Conservation (phyloP, 495 filamentous ascomycete species). For the Haplographium delicatum region DNA sequence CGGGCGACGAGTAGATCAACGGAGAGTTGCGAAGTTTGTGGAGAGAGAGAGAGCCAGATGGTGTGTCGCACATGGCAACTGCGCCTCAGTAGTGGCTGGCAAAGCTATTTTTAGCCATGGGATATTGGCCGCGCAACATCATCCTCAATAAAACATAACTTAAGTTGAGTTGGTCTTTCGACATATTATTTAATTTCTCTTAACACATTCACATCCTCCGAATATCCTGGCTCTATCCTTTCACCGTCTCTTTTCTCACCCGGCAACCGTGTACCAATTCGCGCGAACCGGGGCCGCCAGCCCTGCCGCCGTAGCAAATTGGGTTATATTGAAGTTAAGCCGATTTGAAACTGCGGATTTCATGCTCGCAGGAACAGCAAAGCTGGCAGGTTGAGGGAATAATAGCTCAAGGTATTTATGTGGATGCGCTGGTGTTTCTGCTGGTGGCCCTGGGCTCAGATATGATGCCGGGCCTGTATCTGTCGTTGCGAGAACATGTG, state of each 20-base stretch:
- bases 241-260: not conserved
- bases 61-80: too few species aligned
- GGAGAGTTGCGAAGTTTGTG: too few species aligned
- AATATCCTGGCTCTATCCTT: too few species aligned
- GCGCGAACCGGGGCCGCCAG: constrained; percentile 34
- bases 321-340: constrained; percentile 35
- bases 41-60: too few species aligned
- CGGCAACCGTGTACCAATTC: constrained; percentile 32
- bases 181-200: too few species aligned
- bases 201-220: too few species aligned
- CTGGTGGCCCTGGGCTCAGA: constrained; percentile 36
- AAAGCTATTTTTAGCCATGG: too few species aligned
- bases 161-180: too few species aligned
- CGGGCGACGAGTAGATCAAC: too few species aligned
- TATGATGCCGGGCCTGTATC: constrained; percentile 35
- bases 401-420: constrained; percentile 43
- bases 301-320: constrained; percentile 34
- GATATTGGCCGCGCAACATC: too few species aligned
- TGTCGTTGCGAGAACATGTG: constrained; percentile 33
- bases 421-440: constrained; percentile 39
- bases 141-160: too few species aligned
- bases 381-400: constrained; percentile 36
- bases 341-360: constrained; percentile 29
- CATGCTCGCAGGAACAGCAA: constrained; percentile 26
- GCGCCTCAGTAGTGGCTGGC: too few species aligned